These are phyloP conservation scores for Cryptococcus amylolentus DNA, from an alignment of 1,284 basidiomycete genomes.

Conservation along the genomic window DNA sequence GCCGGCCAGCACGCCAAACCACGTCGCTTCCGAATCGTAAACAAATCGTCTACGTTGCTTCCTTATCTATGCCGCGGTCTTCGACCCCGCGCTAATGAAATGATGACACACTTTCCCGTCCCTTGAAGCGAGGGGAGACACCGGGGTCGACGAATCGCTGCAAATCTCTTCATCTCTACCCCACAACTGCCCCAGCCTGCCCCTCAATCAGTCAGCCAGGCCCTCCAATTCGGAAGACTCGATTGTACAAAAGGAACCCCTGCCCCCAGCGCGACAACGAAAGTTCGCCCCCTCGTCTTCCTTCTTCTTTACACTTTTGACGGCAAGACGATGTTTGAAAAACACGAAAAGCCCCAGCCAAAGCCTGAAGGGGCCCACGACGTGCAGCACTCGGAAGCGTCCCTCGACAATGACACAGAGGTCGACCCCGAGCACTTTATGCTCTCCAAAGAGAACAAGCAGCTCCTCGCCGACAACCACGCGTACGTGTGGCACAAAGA, in stretches of 20 bases:
- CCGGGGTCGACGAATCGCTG: neutral
- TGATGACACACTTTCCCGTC: too few species aligned
- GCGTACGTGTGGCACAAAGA: slow-evolving; percentile 19
- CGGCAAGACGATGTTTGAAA: neutral
- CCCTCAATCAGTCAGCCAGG: too few species aligned
- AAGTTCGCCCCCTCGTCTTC: neutral
- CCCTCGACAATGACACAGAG: neutral
- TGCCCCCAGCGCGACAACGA: neutral
- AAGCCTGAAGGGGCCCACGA: neutral
- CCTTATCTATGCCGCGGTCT: too few species aligned
- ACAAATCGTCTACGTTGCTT: too few species aligned
- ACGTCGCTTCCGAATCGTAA: too few species aligned
- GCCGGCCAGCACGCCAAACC: too few species aligned
- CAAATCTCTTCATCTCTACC: too few species aligned
- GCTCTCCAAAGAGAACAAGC: slow-evolving; percentile 7
- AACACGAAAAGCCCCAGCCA: neutral
- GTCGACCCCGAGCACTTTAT: neutral
- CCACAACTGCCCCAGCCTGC: neutral
- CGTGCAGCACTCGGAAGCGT: neutral
- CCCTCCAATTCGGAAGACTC: too few species aligned
- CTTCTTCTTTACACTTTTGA: neutral
- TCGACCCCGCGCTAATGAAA: too few species aligned
- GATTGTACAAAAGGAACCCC: too few species aligned
- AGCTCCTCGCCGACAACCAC: slow-evolving; percentile 7
- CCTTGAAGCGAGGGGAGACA: neutral